Percentiles rank a stretch among this genome's conserved stretches.
These are phyloP conservation scores for Fusarium sarcochroum DNA, from an alignment of 2,329 filamentous ascomycete genomes.

Conservation along the genomic window DNA sequence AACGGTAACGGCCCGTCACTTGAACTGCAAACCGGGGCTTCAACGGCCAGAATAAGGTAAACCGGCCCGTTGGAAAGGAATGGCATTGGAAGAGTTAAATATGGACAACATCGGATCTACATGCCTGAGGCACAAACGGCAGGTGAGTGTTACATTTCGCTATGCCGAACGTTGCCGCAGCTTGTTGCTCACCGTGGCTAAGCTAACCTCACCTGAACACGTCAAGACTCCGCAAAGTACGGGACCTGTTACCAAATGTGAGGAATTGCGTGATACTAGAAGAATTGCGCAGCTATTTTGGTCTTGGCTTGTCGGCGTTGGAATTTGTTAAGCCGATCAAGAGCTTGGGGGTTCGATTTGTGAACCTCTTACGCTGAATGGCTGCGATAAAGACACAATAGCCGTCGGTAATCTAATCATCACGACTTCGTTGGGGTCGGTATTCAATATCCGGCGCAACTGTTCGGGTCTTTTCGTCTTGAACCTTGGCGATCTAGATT, in stretches of 20 bases:
- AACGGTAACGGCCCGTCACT: slow-evolving; percentile 19
- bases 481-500: neutral
- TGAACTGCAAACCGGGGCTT: neutral
- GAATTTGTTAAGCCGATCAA: slow-evolving; percentile 6
- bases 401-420: slow-evolving; percentile 10
- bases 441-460: slow-evolving; percentile 30
- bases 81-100: slow-evolving; percentile 11
- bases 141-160: neutral
- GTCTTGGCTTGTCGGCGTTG: neutral
- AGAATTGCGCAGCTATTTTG: neutral
- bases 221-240: slow-evolving; percentile 13
- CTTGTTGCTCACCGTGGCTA: slow-evolving; percentile 4
- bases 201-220: slow-evolving; percentile 8
- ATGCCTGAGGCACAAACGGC: slow-evolving; percentile 22
- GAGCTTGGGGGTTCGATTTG: neutral
- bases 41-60: neutral
- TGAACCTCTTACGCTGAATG: neutral
- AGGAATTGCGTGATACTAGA: neutral
- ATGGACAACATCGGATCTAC: neutral
- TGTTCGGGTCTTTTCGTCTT: slow-evolving; percentile 20
- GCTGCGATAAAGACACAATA: slow-evolving; percentile 1
- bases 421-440: slow-evolving; percentile 18
- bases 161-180: slow-evolving; percentile 35
- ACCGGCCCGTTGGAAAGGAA: neutral
- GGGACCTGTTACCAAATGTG: neutral